phyloP scores from a whole-genome alignment of 192 early-diverging fungal species.

The Backusella australiensis region DNA sequence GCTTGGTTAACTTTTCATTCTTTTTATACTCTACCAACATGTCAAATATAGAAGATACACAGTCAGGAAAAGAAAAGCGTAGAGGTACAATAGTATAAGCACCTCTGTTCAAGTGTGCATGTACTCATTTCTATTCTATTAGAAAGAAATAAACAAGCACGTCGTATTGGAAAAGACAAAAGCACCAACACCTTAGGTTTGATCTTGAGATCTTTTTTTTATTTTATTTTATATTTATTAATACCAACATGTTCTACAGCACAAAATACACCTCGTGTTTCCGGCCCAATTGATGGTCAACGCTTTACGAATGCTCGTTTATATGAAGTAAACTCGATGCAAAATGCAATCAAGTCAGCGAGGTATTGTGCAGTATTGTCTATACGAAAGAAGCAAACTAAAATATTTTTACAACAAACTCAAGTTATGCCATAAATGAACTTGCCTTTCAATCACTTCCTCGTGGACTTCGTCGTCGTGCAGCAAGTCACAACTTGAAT shows the following conservation, averaged over 20 bases:
- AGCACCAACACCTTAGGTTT: not conserved
- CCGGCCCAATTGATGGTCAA: conserved; percentile 22
- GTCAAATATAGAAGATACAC: not conserved
- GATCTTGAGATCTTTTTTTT: not conserved
- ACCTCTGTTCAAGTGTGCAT: no score
- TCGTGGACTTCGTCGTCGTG: conserved; percentile 86
- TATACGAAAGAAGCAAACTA: not conserved
- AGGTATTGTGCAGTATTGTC: conserved; percentile 30
- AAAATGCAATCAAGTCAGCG: conserved; percentile 67
- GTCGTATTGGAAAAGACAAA: conserved; percentile 8
- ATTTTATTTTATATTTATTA: not conserved
- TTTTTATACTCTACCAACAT: not conserved
- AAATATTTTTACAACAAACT: conserved; percentile 10
- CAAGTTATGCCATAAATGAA: conserved; percentile 44
- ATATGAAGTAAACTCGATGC: conserved; percentile 85
- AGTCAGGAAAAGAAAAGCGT: conserved; percentile 10
- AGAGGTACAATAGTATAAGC: not conserved
- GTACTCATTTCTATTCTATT: not conserved
- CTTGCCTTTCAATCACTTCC: conserved; percentile 91
- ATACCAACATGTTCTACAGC: not conserved
- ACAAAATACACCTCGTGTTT: not conserved
- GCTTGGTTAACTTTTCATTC: no score
- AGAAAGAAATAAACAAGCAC: conserved; percentile 6
- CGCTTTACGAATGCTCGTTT: conserved; percentile 61
- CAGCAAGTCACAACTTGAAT: conserved; percentile 93